Percentiles rank a stretch among this genome's conserved stretches.
Evolutionary conservation across 495 filamentous ascomycete genomes (phyloP).

Genomic region (Pyrenula aspistea): DNA sequence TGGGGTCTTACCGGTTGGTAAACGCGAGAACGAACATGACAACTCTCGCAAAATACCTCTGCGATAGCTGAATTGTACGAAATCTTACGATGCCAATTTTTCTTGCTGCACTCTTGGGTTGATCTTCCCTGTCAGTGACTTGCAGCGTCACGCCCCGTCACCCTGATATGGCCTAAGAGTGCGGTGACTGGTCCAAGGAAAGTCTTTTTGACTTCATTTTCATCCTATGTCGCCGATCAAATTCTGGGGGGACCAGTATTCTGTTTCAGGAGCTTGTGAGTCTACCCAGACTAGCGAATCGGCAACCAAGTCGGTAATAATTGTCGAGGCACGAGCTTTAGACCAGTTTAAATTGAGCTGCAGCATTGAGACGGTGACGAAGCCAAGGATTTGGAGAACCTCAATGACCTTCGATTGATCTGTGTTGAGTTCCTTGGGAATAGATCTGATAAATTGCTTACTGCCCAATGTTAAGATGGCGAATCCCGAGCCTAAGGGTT

Average conservation of each 20-base stretch:
- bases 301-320: slow-evolving; percentile 78
- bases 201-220: too few relatives aligned
- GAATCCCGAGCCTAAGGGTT: slow-evolving; percentile 81
- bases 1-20: too few relatives aligned
- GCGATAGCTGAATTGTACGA: too few relatives aligned
- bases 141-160: too few relatives aligned
- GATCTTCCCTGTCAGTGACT: too few relatives aligned
- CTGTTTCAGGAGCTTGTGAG: slow-evolving; percentile 70
- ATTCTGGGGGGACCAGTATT: slow-evolving; percentile 82
- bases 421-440: slow-evolving; percentile 92
- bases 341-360: slow-evolving; percentile 85
- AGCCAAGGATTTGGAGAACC: slow-evolving; percentile 73
- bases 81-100: too few relatives aligned
- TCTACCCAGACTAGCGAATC: slow-evolving; percentile 95
- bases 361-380: slow-evolving; percentile 84
- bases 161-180: too few relatives aligned
- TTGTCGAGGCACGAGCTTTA: slow-evolving; percentile 70
- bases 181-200: too few relatives aligned
- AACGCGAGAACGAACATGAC: too few relatives aligned
- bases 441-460: slow-evolving; percentile 78
- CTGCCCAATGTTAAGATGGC: slow-evolving; percentile 67
- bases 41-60: too few relatives aligned
- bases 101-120: too few relatives aligned
- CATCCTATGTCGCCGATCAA: slow-evolving; percentile 29
- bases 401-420: slow-evolving; percentile 91